A percentile compares a stretch with the other conserved stretches of the same genome.
Conservation (phyloP, 2,329 filamentous ascomycete genomes). For the Ceratocystis lukuohia region DNA sequence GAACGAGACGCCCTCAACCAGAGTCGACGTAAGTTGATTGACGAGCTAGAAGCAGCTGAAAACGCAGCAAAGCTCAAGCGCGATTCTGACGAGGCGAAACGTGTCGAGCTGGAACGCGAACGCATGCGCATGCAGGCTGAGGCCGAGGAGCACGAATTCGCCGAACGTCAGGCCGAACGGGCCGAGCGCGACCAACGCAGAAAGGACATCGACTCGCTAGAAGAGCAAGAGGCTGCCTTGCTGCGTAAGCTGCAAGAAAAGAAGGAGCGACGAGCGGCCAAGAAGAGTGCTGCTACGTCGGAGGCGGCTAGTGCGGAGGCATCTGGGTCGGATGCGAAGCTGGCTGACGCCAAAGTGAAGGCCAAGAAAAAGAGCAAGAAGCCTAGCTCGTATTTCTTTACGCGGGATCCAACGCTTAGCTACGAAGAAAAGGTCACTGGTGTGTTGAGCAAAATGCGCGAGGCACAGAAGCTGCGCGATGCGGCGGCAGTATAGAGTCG, state of each 20-base stretch:
- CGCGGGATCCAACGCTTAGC: constrained; percentile 18
- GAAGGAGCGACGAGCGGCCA: constrained; percentile 29
- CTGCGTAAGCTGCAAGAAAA: constrained; percentile 19
- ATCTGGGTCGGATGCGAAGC: constrained; percentile 10
- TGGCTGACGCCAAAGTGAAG: constrained; percentile 2
- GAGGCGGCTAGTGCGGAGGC: constrained; percentile 16
- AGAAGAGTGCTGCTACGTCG: constrained; percentile 22
- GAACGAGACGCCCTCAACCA: constrained; percentile 63
- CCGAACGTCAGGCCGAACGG: constrained; percentile 1
- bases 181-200: constrained; percentile 23
- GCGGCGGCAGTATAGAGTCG: constrained; percentile 21
- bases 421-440: constrained; percentile 21
- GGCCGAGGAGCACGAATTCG: constrained; percentile 23
- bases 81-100: constrained; percentile 32
- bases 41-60: constrained; percentile 73
- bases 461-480: constrained; percentile 27
- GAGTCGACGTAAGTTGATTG: constrained; percentile 61
- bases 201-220: constrained; percentile 24
- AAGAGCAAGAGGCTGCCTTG: constrained; percentile 22
- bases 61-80: constrained; percentile 48
- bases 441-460: constrained; percentile 28
- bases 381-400: constrained; percentile 17
- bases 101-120: constrained; percentile 30
- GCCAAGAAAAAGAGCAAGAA: constrained; percentile 18
- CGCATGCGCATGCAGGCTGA: constrained; percentile 25